Base-by-base conservation (phyloP, 257 asterid species). In the Coffea eugenioides region DNA sequence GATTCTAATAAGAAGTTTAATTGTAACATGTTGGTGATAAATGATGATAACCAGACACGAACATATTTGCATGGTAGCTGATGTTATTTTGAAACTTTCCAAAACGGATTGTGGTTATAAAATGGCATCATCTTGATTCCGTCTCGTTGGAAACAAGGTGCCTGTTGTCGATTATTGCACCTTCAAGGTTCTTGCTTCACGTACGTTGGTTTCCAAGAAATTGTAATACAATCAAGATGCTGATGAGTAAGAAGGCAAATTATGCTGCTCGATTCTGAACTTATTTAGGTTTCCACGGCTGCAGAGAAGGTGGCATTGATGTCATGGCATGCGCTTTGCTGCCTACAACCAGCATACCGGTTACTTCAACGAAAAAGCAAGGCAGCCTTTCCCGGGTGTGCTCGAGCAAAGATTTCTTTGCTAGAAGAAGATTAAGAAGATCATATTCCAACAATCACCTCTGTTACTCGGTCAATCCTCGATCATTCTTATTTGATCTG, bases 61-160 rank as follows among this genome's bases (percentile, higher is more conserved):
- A 70, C 57, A 69, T 20, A 34, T 18, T 64, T 45, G 10, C 25
- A 18, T 61, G 27, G 46, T 73, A 56, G 43, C n/a, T 56, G n/a
- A 74, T 56, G 49, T 75, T 21, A 20, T 52, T 34, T 78, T 43
- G 31, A 73, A 77, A 48, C 45, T 59, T 56, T 77, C 75, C 74
- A 71, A 61, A 73, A 78, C 59, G 45, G 69, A 79, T 81, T 75
- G 41, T 62, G 48, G 87, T 73, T 78, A 57, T 74, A 52, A 83
- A 82, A 73, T 45, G 87, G 90, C 62, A 88, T 85, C 87, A 84
- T 83, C 73, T 72, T 69, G 8, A 39, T 82, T 83, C 43, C 1
- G 73, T 73, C 78, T 84, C 92, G 97, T 87, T 86, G 86, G 67
- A 52, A 89, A 84, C 96, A 59, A 90, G 77, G 93, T 52, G 14